Evolutionary conservation across 2,329 filamentous ascomycete species (phyloP).

Genomic region (Fusarium sarcochroum): DNA sequence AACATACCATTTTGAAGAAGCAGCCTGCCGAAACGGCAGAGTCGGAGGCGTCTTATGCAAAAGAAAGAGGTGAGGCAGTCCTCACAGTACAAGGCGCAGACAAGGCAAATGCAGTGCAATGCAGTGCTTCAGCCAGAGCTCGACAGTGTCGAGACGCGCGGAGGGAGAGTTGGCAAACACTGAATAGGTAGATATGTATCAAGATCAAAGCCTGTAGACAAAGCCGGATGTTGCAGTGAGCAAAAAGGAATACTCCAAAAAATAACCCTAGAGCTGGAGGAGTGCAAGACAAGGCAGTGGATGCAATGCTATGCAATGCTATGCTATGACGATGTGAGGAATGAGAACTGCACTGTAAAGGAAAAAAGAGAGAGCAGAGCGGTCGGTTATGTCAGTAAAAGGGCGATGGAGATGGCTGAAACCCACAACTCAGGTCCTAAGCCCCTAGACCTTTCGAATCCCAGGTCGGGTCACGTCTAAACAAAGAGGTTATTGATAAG

Average conservation of each 20-base stretch:
- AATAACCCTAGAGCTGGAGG: slow-evolving; percentile 14
- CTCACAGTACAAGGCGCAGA: slow-evolving; percentile 35
- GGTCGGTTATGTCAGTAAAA: slow-evolving; percentile 47
- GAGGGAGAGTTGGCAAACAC: slow-evolving; percentile 11
- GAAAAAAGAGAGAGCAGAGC: slow-evolving; percentile 39
- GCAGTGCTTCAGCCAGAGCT: slow-evolving; percentile 33
- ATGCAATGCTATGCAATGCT: slow-evolving; percentile 29
- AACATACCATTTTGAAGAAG: slow-evolving; percentile 45
- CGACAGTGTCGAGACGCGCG: slow-evolving; percentile 37
- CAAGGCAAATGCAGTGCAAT: slow-evolving; percentile 22
- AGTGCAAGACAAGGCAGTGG: slow-evolving; percentile 27
- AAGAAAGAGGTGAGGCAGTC: slow-evolving; percentile 6
- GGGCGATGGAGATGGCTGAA: slow-evolving; percentile 37
- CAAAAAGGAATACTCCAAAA: slow-evolving; percentile 38
- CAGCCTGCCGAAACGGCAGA: slow-evolving; percentile 31
- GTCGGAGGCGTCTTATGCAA: slow-evolving; percentile 19
- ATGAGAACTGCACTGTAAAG: slow-evolving; percentile 30
- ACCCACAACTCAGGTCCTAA: slow-evolving; percentile 39
- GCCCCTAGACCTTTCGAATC: slow-evolving; percentile 30
- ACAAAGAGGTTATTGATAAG: slow-evolving; percentile 26
- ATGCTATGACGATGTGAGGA: slow-evolving; percentile 35
- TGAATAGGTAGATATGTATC: slow-evolving; percentile 9
- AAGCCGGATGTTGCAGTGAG: slow-evolving; percentile 4
- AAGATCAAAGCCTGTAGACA: not conserved
- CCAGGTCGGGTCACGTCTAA: slow-evolving; percentile 31